Evolutionary conservation across 192 early-diverging fungal genomes (phyloP).

Genomic region (Coemansia sp.): DNA sequence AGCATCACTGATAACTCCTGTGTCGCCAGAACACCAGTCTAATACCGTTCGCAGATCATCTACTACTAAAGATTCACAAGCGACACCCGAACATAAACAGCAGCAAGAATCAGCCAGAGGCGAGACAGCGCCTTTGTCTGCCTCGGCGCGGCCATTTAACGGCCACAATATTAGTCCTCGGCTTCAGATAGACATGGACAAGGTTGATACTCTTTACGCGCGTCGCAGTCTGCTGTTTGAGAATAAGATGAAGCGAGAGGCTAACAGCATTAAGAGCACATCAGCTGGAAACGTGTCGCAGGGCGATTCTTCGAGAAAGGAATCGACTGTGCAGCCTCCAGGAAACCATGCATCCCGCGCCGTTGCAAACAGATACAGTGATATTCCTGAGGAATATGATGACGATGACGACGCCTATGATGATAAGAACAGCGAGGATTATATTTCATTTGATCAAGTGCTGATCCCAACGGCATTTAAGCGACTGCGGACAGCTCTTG

Average conservation of each 20-base stretch:
- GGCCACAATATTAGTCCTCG: conserved; percentile 36
- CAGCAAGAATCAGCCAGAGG: not conserved
- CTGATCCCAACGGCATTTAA: conserved; percentile 56
- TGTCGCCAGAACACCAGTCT: conserved; percentile 16
- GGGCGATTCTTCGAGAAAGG: not conserved
- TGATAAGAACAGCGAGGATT: conserved; percentile 23
- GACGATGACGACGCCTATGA: conserved; percentile 13
- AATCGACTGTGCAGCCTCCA: not conserved
- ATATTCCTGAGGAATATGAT: conserved; percentile 7
- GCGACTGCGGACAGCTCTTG: conserved; percentile 38
- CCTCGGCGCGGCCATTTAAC: conserved; percentile 30
- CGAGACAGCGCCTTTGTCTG: conserved; percentile 2
- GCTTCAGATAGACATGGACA: conserved; percentile 46
- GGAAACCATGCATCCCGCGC: not conserved
- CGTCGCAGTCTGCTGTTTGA: conserved; percentile 49
- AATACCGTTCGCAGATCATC: not conserved
- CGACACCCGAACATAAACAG: not conserved
- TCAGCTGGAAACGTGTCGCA: not conserved
- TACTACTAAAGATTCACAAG: not conserved
- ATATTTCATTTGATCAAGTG: conserved; percentile 53
- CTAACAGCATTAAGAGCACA: not conserved
- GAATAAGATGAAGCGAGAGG: conserved; percentile 38
- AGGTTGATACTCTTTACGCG: conserved; percentile 40
- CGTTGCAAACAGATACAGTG: conserved; percentile 9
- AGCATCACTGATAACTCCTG: conserved; percentile 18